Percentiles rank a stretch among this genome's conserved stretches.
Conservation (phyloP, 1,284 basidiomycete species). For the Meripilus lineatus region DNA sequence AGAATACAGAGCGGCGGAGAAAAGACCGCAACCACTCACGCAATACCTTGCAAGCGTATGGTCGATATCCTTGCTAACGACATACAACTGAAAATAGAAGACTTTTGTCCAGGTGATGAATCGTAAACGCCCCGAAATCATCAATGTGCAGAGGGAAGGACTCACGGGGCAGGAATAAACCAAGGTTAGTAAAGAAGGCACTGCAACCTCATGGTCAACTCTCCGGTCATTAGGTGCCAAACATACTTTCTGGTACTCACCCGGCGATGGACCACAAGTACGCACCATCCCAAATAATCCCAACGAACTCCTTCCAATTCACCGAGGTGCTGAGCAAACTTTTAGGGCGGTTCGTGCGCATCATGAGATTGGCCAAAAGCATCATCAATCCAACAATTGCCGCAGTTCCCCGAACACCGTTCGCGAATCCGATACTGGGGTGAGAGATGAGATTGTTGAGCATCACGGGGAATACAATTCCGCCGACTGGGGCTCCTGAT, state of each 20-base stretch:
- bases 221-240: constrained; percentile 1
- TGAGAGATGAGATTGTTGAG: constrained; percentile 36
- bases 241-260: constrained; percentile 30
- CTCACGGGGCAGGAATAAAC: constrained; percentile 46
- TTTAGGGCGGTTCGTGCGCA: constrained; percentile 32
- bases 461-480: constrained; percentile 47
- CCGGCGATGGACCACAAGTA: constrained; percentile 40
- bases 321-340: constrained; percentile 17
- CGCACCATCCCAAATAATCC: constrained; percentile 36
- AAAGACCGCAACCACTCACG: constrained; percentile 25
- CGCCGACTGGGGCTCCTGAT: constrained; percentile 44
- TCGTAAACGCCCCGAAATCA: too few relatives aligned
- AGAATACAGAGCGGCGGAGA: neutral
- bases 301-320: constrained; percentile 8
- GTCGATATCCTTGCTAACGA: constrained; percentile 37
- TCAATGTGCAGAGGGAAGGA: constrained; percentile 5
- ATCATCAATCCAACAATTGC: constrained; percentile 33
- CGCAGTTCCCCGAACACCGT: constrained; percentile 37
- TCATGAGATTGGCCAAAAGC: constrained; percentile 35
- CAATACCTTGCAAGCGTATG: constrained; percentile 42
- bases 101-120: constrained; percentile 24
- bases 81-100: constrained; percentile 53
- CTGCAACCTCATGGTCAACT: constrained; percentile 15
- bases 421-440: constrained; percentile 31
- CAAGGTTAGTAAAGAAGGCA: constrained; percentile 40